Percentiles rank a stretch among this genome's conserved stretches.
These are phyloP conservation scores for Inga laurina DNA, from an alignment of 306 rosid genomes.

Conservation along the genomic window DNA sequence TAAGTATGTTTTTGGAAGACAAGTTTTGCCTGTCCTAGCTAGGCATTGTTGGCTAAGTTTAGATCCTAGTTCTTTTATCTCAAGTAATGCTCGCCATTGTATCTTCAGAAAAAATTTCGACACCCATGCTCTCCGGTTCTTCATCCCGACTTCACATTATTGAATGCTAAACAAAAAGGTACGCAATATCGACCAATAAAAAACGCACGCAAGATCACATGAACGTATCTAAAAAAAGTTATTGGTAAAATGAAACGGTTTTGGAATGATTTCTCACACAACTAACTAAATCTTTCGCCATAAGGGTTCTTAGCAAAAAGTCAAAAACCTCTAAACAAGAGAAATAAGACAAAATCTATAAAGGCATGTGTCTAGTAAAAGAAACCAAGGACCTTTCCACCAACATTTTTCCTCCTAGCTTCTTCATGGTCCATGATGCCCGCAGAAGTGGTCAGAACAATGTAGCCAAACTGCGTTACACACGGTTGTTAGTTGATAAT, in stretches of 20 bases:
- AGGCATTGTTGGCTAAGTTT: too few species aligned
- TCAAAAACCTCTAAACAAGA: background rate
- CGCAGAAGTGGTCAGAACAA: slow-evolving; percentile 23
- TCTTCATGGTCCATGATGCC: slow-evolving; percentile 28
- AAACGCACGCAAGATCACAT: background rate
- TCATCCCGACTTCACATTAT: background rate
- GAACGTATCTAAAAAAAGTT: background rate
- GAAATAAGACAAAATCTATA: background rate
- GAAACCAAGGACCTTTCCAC: slow-evolving; percentile 27
- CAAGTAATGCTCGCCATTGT: too few species aligned
- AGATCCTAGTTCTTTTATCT: too few species aligned
- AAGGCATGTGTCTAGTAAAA: background rate
- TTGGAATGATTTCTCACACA: background rate
- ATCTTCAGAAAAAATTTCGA: too few species aligned
- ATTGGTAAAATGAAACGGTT: background rate
- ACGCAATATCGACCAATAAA: background rate
- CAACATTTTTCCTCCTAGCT: slow-evolving; percentile 25
- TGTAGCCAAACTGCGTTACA: slow-evolving; percentile 24
- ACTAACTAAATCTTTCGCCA: background rate
- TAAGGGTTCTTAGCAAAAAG: background rate
- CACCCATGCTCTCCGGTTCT: background rate
- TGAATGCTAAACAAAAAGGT: background rate
- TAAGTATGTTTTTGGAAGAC: too few species aligned
- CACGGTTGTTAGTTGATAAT: background rate
- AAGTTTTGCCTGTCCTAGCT: too few species aligned